Percentiles rank a stretch among this genome's conserved stretches.
phyloP scores from a whole-genome alignment of 2,329 filamentous ascomycete genomes.

The Blastomyces parvus region DNA sequence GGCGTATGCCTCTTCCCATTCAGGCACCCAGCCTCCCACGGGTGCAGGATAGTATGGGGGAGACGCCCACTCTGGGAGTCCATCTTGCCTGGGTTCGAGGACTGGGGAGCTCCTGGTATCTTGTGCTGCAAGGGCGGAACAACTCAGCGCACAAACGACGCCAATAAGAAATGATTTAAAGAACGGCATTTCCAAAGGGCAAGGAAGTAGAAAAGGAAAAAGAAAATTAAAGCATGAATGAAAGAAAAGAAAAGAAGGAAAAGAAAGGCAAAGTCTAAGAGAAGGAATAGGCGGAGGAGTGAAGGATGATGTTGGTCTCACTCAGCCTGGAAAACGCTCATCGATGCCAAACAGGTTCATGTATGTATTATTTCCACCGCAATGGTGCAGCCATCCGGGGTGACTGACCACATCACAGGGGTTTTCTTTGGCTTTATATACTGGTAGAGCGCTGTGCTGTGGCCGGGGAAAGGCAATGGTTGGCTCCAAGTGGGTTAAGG shows the following conservation, averaged over 20 bases:
- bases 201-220: too few relatives aligned
- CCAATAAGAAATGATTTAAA: not conserved
- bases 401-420: not conserved
- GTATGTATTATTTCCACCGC: not conserved
- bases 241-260: constrained; percentile 15
- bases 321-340: not conserved
- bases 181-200: constrained; percentile 2
- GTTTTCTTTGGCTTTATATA: not conserved
- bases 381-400: not conserved
- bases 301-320: not conserved
- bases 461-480: not conserved
- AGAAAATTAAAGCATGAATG: not conserved
- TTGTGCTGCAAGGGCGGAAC: not conserved
- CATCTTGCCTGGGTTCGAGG: not conserved
- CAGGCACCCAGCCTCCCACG: constrained; percentile 58
- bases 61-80: constrained; percentile 21
- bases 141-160: not conserved
- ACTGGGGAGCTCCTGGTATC: not conserved
- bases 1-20: constrained; percentile 60
- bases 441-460: not conserved
- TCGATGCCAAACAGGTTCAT: not conserved
- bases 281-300: not conserved
- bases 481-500: not conserved
- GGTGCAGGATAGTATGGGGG: constrained; percentile 64
- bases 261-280: constrained; percentile 9